Base-by-base conservation (phyloP, 768 basidiomycete species). In the Pholiota conissans region DNA sequence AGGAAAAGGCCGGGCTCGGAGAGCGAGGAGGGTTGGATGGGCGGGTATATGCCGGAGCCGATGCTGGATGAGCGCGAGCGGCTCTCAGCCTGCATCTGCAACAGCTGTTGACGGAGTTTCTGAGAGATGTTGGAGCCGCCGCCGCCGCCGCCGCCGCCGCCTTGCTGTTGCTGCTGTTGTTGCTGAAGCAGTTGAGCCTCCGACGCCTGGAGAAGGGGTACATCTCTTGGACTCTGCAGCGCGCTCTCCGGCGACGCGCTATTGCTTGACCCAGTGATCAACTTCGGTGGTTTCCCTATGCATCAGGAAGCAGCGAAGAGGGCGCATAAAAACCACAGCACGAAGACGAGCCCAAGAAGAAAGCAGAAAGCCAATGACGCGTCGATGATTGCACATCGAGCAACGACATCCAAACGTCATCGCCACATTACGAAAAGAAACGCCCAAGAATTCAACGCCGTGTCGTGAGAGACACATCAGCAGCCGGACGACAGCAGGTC, bases 1-100 rank as follows among this genome's bases (percentile, higher is more conserved):
- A 89, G 67, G 69, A 89, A 89, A 18, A 80, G 78, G 59, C 80
- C 79, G 5, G 63, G 64, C 56, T 74, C 67, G 64, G 57, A 30
- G 39, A 58, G 30, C 22, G 34, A 27, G 34, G 45, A 16, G 7
- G 37, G 37, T 18, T 24, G n/a, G 47, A 49, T 22, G 45, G 58
- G 29, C 28, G 52, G 59, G 18, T 32, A 49, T 22, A 51, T 26
- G 24, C 16, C 26, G 7, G n/a, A n/a, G n/a, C n/a, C n/a, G n/a
- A n/a, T 55, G 20, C 56, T 58, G 50, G 32, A 6, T 32, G 7
- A 6, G 30, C 30, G 57, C 48, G 49, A 40, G 37, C 58, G 57
- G 34, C 32, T 47, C 34, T 52, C 53, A 10, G 61, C 58, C 26
- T 63, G 64, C 24, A 51, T 34, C 47, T 32, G 22, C 24, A 20